Base-by-base conservation (phyloP, 441 rosid genomes). In the Dalechampia spathulata region DNA sequence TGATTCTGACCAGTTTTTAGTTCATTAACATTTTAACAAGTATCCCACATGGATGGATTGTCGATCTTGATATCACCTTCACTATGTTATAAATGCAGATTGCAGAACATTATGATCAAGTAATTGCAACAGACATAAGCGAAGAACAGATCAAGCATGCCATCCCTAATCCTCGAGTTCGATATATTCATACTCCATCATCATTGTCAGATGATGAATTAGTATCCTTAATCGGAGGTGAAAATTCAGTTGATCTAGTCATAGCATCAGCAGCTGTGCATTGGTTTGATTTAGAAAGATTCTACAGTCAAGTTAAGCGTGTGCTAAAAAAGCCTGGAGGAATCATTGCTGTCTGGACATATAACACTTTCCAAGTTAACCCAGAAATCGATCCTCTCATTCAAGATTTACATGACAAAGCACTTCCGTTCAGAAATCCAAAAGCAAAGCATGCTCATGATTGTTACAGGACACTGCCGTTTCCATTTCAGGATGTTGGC, bases 291-390 rank as follows among this genome's bases (percentile, higher is more conserved):
- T 77, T 79, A 2, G 79, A 64, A n/a, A 79, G 62, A 41, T 83
- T 83, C 52, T 83, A 83, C 63, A 56, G 78, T 12, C 52, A 70
- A n/a, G 83, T 63, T 21, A 58, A 56, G 16, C 72, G 83, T 47
- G 54, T 79, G 34, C 66, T 86, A 10, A 65, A 80, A 19, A 76
- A 79, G 47, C 94, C 94, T 1, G 77, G 87, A 22, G 90, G 94
- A 0, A 45, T 81, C 13, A 41, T 83, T 16, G 90, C 86, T 20
- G 79, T 86, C 6, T 86, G 90, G 86, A 60, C 77, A 70, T 81
- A 86, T 74, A 81, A 69, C 17, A 70, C 64, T 25, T 38, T 70
- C 12, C 56, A 21, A 3, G 80, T 81, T 49, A 72, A 61, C 57
- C 79, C 87, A 0, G 67, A 58, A 50, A 67, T 85, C 46, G 84